Base-by-base conservation (phyloP, 106 monocot genomes). In the Acorus gramineus region DNA sequence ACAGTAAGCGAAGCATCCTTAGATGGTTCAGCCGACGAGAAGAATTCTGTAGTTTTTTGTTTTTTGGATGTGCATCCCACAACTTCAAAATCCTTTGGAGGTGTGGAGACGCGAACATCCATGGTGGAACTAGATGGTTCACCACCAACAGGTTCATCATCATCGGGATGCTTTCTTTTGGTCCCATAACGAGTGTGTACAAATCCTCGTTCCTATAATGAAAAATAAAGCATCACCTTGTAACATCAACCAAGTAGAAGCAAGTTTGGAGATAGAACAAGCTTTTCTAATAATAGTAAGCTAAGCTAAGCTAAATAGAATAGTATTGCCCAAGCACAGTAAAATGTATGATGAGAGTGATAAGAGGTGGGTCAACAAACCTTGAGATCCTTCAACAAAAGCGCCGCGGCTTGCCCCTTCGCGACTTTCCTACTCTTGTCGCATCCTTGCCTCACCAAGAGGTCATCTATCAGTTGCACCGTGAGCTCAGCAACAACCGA, bases 351-450 rank as follows among this genome's bases (percentile, higher is more conserved):
- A n/a, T n/a, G 28, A 28, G 28, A 28, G 28, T 28, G 28, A 28
- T 28, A 28, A 28, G 28, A 28, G 28, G 28, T 42, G 59, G 5
- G 69, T 14, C 10, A 44, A 56, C 79, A 71, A 60, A 90, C 96
- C 88, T 88, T 75, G 8, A 98, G 62, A 63, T 98, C 89, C 67
- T 82, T 89, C 70, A 98, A 50, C 59, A 98, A 63, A 4, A 83
- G 66, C 42, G 69, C 55, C 57, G 96, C 85, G 14, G 96, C 96
- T 54, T 83, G 74, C 53, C 80, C 91, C 81, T 88, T 92, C 5
- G 96, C 91, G 63, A 61, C 74, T 51, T 83, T 91, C 69, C 55
- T 81, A 42, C 55, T 85, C 66, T 42, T 76, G 6, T 79, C 82
- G 51, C 66, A n/a, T 14, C 71, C 91, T 66, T 59, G 49, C 55